Conservation (phyloP, 225 moss, liverwort and hornwort species). For the Takakia lepidozioides region DNA sequence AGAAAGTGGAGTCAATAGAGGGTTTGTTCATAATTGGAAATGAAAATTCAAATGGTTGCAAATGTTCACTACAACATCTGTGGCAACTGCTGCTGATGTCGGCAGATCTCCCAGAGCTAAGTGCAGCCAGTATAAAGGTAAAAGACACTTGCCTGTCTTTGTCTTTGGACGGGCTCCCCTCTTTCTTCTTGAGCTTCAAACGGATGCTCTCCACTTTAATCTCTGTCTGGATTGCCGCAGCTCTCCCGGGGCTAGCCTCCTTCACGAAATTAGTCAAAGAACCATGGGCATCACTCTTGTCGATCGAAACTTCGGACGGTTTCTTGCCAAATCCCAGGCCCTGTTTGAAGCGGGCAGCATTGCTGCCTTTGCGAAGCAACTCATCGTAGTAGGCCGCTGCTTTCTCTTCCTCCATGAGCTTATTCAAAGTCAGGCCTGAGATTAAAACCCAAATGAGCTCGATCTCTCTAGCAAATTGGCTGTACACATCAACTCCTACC, state of each 20-base stretch:
- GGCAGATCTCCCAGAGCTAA: conserved; percentile 1
- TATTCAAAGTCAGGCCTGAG: not conserved
- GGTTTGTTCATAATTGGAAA: no score
- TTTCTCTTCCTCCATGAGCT: conserved; percentile 58
- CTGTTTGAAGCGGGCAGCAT: conserved; percentile 66
- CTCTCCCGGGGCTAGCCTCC: conserved; percentile 16
- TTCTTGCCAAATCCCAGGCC: conserved; percentile 53
- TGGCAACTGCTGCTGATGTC: not conserved
- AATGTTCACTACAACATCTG: no score
- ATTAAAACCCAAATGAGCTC: not conserved
- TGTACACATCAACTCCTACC: no score
- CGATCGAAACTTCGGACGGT: conserved; percentile 5
- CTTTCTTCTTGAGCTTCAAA: conserved; percentile 24
- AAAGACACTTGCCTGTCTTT: not conserved
- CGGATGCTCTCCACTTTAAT: conserved; percentile 26
- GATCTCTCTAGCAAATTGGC: no score
- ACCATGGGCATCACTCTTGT: conserved; percentile 8
- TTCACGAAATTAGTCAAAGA: conserved; percentile 36
- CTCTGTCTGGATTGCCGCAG: conserved; percentile 22
- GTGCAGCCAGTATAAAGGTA: no score
- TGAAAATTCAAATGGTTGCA: no score
- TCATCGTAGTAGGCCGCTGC: conserved; percentile 69
- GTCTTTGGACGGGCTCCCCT: not conserved
- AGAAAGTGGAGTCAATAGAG: no score
- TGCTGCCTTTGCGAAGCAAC: conserved; percentile 47